Evolutionary conservation across 352 stramenopile species (phyloP).

Genomic region (Pythium sukuiense): DNA sequence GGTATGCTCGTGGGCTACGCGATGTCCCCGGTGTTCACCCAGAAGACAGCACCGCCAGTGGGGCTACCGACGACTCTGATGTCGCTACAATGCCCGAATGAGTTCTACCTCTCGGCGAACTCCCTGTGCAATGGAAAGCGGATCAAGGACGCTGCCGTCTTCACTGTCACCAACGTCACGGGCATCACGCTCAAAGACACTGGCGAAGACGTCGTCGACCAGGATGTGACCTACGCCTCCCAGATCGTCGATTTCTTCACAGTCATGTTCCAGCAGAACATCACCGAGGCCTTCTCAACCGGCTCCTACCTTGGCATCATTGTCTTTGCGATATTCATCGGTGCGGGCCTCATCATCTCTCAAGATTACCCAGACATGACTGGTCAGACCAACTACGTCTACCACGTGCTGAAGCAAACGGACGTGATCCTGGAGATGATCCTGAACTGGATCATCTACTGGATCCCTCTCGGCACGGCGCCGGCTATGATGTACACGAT

Average conservation of each 20-base stretch:
- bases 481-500: conserved; percentile 56
- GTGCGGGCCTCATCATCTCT: conserved; percentile 41
- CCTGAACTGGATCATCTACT: conserved; percentile 66
- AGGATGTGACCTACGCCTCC: conserved; percentile 35
- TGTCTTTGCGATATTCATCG: conserved; percentile 62
- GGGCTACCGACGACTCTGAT: conserved; percentile 32
- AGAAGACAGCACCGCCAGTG: conserved; percentile 17
- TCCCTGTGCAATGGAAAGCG: conserved; percentile 29
- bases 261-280: conserved; percentile 56
- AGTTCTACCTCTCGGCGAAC: conserved; percentile 37
- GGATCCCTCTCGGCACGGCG: conserved; percentile 47
- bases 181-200: conserved; percentile 38
- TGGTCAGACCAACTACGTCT: conserved; percentile 45
- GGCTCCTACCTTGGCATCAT: conserved; percentile 48
- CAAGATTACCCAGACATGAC: conserved; percentile 41
- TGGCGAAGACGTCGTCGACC: conserved; percentile 30
- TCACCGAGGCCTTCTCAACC: conserved; percentile 48
- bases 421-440: conserved; percentile 63
- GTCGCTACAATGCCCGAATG: conserved; percentile 54
- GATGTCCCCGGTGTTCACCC: conserved; percentile 32
- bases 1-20: conserved; percentile 40
- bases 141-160: conserved; percentile 33
- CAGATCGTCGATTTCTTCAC: conserved; percentile 64
- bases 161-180: conserved; percentile 50
- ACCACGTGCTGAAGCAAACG: conserved; percentile 58